Conservation (phyloP, 768 basidiomycete species). For the Tricholoma furcatifolium region DNA sequence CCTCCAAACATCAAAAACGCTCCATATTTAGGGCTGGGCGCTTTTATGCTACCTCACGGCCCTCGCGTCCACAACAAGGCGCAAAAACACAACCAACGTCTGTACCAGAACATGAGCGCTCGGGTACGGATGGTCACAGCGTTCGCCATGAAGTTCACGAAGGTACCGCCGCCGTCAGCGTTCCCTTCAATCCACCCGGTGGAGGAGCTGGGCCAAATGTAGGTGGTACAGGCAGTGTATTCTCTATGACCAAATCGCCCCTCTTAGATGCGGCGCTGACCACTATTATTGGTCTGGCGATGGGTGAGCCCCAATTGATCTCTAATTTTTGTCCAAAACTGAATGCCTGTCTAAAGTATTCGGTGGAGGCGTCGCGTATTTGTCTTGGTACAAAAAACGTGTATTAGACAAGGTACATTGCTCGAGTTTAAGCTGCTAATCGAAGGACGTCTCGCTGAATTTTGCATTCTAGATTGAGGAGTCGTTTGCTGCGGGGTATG, state of each 20-base stretch:
- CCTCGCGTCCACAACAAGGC: conserved; percentile 3
- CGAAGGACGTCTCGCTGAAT: neutral
- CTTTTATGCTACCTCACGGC: conserved; percentile 16
- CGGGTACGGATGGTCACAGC: conserved; percentile 3
- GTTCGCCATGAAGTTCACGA: conserved; percentile 42
- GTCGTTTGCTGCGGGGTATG: conserved; percentile 79
- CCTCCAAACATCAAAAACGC: conserved; percentile 1
- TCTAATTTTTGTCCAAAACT: neutral
- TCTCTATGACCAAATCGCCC: conserved; percentile 40
- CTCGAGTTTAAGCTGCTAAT: neutral
- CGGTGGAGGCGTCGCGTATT: conserved; percentile 68
- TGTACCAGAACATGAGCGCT: conserved; percentile 10
- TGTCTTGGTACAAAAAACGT: conserved; percentile 79
- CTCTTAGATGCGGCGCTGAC: conserved; percentile 56
- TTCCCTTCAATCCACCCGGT: conserved; percentile 44
- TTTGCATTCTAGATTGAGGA: conserved; percentile 57
- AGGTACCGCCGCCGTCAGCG: conserved; percentile 33
- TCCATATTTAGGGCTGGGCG: conserved; percentile 7
- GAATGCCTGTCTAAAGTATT: conserved; percentile 45
- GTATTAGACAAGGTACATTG: conserved; percentile 80
- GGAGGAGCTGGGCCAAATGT: conserved; percentile 32
- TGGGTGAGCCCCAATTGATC: conserved; percentile 39
- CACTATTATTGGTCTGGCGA: conserved; percentile 57
- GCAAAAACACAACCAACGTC: conserved; percentile 10
- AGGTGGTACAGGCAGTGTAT: conserved; percentile 29